Evolutionary conservation across 2,329 filamentous ascomycete genomes (phyloP).

Genomic region (Botrytis pseudocinerea): DNA sequence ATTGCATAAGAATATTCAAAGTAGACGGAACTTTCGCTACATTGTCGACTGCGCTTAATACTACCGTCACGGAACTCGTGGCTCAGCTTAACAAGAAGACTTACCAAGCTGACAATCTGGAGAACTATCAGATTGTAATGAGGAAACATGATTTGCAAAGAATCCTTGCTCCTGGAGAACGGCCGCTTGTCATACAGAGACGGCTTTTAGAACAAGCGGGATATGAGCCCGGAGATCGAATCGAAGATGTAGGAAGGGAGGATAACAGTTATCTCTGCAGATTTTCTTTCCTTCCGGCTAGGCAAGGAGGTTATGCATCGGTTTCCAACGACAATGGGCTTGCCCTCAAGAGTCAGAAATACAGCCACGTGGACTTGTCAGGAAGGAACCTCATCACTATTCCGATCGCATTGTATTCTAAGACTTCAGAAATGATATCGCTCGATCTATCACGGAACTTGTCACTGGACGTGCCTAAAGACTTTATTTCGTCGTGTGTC

Average conservation of each 20-base stretch:
- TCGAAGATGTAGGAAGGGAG: conserved; percentile 92
- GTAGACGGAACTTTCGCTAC: conserved; percentile 94
- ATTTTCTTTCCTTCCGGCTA: conserved; percentile 89
- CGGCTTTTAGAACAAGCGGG: conserved; percentile 86
- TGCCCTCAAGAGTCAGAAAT: conserved; percentile 78
- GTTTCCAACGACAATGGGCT: conserved; percentile 77
- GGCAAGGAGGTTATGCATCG: conserved; percentile 77
- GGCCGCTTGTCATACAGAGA: conserved; percentile 90
- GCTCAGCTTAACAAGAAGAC: conserved; percentile 93
- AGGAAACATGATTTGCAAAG: conserved; percentile 88
- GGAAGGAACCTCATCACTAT: conserved; percentile 92
- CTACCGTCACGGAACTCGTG: conserved; percentile 83
- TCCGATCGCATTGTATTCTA: conserved; percentile 89
- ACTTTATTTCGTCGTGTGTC: conserved; percentile 92
- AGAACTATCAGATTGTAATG: conserved; percentile 95
- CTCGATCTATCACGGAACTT: conserved; percentile 92
- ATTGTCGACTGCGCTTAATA: conserved; percentile 78
- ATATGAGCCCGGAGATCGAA: conserved; percentile 79
- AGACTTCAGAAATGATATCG: conserved; percentile 88
- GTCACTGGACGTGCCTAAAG: conserved; percentile 87
- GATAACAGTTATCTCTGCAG: conserved; percentile 97
- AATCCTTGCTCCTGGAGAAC: conserved; percentile 74
- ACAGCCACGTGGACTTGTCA: conserved; percentile 89
- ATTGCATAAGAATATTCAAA: conserved; percentile 94
- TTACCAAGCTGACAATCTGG: conserved; percentile 82